These are phyloP conservation scores for Fusarium pseudograminearum DNA, from an alignment of 2,329 filamentous ascomycete species.

Conservation along the genomic window DNA sequence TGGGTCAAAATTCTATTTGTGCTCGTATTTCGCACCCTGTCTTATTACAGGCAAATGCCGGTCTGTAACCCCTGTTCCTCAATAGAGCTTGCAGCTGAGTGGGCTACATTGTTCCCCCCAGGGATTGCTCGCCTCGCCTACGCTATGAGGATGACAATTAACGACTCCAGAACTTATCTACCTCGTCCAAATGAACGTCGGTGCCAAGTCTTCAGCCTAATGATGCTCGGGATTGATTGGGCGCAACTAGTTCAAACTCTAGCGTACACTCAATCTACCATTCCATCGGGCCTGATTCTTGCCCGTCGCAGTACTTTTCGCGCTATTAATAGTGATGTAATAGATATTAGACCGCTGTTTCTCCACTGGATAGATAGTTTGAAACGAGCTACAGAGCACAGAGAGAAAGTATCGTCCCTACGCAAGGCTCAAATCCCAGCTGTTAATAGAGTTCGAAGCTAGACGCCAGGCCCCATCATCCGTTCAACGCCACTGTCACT, in stretches of 20 bases:
- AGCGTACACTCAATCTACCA: not conserved
- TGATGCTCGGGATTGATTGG: not conserved
- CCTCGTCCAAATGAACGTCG: not conserved
- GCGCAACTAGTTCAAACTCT: not conserved
- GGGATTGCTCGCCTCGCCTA: not conserved
- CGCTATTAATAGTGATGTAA: not conserved
- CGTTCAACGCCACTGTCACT: not conserved
- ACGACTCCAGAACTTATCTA: not conserved
- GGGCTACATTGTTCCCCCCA: not conserved
- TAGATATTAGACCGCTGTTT: not conserved
- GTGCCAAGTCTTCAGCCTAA: not conserved
- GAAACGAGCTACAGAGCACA: slow-evolving; percentile 7
- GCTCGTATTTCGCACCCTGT: not conserved
- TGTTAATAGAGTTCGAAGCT: slow-evolving; percentile 14
- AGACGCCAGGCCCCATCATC: not conserved
- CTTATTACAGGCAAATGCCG: not conserved
- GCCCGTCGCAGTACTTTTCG: rapidly evolving
- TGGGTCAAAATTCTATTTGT: not conserved
- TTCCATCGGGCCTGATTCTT: not conserved
- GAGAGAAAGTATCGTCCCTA: not conserved
- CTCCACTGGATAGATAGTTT: not conserved
- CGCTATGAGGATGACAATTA: not conserved
- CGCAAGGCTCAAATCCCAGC: not conserved
- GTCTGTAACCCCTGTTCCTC: not conserved
- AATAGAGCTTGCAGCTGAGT: not conserved